phyloP scores from a whole-genome alignment of 169 alveolate genomes.

The Besnoitia besnoiti region DNA sequence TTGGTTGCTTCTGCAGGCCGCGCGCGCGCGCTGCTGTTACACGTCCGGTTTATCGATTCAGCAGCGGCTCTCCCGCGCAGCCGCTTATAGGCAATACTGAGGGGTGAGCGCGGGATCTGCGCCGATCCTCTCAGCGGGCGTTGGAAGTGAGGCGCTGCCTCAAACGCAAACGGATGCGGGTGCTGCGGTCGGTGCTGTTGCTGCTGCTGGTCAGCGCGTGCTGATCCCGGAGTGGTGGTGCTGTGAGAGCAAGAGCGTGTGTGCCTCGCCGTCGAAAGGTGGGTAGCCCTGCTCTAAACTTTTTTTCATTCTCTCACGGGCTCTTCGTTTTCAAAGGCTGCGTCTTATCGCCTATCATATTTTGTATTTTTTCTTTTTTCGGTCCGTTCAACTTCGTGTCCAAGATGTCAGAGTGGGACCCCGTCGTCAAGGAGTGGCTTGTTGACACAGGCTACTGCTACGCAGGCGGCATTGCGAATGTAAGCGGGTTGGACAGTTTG shows the following conservation, averaged over 20 bases:
- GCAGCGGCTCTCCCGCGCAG: neutral
- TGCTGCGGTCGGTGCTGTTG: neutral
- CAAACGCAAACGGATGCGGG: neutral
- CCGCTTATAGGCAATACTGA: too few relatives aligned
- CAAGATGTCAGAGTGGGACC: constrained; percentile 70
- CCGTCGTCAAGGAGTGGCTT: constrained; percentile 72
- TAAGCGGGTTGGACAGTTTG: constrained; percentile 20
- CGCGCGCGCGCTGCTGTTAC: neutral
- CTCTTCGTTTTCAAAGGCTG: neutral
- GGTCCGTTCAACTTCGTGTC: neutral
- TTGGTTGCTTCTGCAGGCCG: neutral
- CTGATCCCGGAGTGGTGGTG: constrained; percentile 17
- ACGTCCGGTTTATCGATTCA: neutral
- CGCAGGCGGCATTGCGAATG: constrained; percentile 74
- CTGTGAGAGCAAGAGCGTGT: neutral
- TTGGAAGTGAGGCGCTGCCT: neutral
- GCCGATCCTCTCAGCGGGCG: neutral
- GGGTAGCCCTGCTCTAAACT: neutral
- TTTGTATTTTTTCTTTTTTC: neutral
- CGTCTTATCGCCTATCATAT: neutral
- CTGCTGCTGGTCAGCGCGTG: constrained; percentile 3
- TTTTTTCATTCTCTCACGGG: neutral
- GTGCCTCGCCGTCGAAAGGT: neutral
- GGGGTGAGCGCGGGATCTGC: too few relatives aligned
- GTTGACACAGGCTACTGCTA: constrained; percentile 72